Base-by-base conservation (phyloP, 257 asterid species). In the Salvia rosmarinus region DNA sequence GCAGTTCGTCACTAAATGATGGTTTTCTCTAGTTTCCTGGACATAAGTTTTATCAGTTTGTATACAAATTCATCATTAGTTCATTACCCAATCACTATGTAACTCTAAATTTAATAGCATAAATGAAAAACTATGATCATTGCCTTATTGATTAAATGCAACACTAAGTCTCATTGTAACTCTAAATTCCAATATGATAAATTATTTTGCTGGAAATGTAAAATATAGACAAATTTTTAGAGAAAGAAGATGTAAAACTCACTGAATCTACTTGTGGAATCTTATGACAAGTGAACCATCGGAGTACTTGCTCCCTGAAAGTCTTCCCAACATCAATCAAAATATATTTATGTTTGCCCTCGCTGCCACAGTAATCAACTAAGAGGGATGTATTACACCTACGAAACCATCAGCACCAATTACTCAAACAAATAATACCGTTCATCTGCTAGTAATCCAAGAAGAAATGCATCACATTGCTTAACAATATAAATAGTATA, bases 371-470 rank as follows among this genome's bases (percentile, higher is more conserved):
- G 79, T 91, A 95, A 81, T 95, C 96, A 65, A 95, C 83, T n/a
- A 95, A 83, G 52, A 95, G 95, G 71, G 99, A 95, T 49, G 99
- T 89, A 78, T 95, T 95, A 85, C 98, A 86, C 97, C 99, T 95
- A 80, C 78, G 82, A 34, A 62, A 64, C 56, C 80, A 75, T 28
- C 76, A 75, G 21, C 79, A 80, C 58, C 72, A 64, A 73, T 67
- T 57, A 77, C 58, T 55, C 42, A 39, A 51, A 51, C 47, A 23
- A 46, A 49, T 20, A 23, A 34, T 17, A 1, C 46, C 7, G 25
- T 4, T 7, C 67, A 49, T 21, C n/a, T 9, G 14, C n/a, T 9
- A 3, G 3, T 3, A 16, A 49, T 64, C 28, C 58, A 70, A 55
- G 68, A 65, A 62, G 39, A 37, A n/a, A n/a, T n/a, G n/a, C n/a